Evolutionary conservation across 129 eudicot genomes (phyloP).

Genomic region (Deinandra increscens): DNA sequence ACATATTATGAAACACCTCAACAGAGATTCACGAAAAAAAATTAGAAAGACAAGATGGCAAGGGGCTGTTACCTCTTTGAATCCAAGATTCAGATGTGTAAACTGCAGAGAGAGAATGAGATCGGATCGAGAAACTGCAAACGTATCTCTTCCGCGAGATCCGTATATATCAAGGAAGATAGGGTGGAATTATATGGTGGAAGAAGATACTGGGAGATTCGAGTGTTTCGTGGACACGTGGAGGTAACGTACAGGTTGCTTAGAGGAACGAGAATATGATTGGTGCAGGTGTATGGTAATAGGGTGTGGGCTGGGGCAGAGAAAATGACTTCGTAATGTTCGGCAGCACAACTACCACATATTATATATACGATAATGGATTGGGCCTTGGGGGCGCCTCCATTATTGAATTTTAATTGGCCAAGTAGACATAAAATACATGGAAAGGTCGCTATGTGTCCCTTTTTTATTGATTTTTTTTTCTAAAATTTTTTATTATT

Average conservation of each 20-base stretch:
- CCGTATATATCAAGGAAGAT: conserved; percentile 21
- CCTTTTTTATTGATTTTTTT: too few relatives aligned
- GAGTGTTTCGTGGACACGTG: conserved; percentile 23
- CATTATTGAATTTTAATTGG: conserved; percentile 20
- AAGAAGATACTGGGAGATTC: neutral
- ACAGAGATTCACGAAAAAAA: neutral
- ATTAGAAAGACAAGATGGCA: neutral
- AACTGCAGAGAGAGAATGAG: conserved; percentile 15
- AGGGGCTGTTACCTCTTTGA: conserved; percentile 17
- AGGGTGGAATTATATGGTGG: neutral
- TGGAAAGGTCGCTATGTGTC: too few relatives aligned
- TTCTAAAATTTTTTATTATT: too few relatives aligned
- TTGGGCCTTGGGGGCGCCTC: conserved; percentile 30
- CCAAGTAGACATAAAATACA: too few relatives aligned
- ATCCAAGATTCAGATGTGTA: conserved; percentile 9
- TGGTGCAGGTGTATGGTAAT: conserved; percentile 28
- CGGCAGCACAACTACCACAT: conserved; percentile 23
- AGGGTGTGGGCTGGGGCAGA: conserved; percentile 18
- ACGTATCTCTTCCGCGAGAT: conserved; percentile 9
- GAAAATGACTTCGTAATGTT: conserved; percentile 11
- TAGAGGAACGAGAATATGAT: conserved; percentile 14
- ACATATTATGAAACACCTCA: neutral
- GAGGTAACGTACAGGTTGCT: conserved; percentile 17
- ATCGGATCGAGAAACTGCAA: conserved; percentile 24
- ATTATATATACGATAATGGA: neutral